These are phyloP conservation scores for Termitomyces sp. DNA, from an alignment of 768 basidiomycete species.

Conservation along the genomic window DNA sequence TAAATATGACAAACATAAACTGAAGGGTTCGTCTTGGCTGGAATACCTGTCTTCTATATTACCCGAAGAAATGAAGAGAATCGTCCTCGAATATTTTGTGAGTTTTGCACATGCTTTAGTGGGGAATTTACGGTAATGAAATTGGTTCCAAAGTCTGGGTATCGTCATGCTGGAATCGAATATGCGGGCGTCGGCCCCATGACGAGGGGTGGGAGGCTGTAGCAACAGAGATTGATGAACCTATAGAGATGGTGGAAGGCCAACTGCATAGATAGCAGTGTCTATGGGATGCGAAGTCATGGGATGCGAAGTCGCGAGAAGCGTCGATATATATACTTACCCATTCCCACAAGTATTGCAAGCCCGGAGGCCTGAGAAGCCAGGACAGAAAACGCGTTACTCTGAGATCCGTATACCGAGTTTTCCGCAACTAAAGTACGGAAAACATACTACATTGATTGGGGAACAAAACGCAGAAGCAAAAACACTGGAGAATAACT, in stretches of 20 bases:
- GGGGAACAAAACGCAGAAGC: no score
- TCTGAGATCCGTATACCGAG: no score
- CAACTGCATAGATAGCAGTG: conserved; percentile 14
- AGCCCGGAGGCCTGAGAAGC: no score
- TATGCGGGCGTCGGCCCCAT: conserved; percentile 45
- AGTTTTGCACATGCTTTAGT: conserved; percentile 16
- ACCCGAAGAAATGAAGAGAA: conserved; percentile 51
- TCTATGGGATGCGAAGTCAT: background rate
- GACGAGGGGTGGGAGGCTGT: conserved; percentile 75
- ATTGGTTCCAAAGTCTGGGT: conserved; percentile 30
- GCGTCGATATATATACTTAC: no score
- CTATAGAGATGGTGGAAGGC: conserved; percentile 58
- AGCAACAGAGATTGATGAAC: conserved; percentile 66
- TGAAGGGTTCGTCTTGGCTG: conserved; percentile 72
- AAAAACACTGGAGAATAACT: no score
- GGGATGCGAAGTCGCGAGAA: background rate
- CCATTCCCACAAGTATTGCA: background rate
- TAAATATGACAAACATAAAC: background rate
- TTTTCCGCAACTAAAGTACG: no score
- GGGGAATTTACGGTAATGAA: background rate
- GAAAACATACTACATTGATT: no score
- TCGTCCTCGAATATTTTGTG: conserved; percentile 34
- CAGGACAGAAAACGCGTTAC: no score
- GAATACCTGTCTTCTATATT: conserved; percentile 79
- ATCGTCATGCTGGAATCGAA: conserved; percentile 34